Evolutionary conservation across 176 grass and related monocot genomes (phyloP).

Genomic region (Lolium perenne): DNA sequence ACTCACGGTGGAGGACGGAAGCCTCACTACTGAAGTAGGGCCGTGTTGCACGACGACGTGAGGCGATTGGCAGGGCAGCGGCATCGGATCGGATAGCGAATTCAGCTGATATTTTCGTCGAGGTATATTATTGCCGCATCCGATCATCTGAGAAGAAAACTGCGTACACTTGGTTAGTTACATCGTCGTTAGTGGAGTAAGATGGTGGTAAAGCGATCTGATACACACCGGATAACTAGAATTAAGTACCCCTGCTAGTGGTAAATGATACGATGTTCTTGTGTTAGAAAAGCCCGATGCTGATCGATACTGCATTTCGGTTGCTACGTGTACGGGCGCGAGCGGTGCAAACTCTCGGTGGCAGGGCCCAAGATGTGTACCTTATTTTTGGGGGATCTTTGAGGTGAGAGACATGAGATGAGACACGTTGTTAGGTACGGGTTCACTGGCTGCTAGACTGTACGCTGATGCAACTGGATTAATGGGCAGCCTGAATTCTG

Average conservation of each 20-base stretch:
- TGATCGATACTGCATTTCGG: neutral
- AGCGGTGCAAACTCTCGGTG: constrained; percentile 24
- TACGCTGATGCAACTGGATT: neutral
- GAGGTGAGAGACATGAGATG: neutral
- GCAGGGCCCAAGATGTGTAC: constrained; percentile 3
- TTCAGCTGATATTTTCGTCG: no score
- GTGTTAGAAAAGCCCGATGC: neutral
- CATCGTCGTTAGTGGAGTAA: constrained; percentile 2
- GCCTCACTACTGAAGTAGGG: neutral
- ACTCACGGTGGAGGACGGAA: neutral
- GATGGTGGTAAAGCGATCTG: constrained; percentile 31
- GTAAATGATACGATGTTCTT: neutral
- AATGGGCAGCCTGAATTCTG: neutral
- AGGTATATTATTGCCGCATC: neutral
- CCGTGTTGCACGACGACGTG: constrained; percentile 7
- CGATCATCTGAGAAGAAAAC: neutral
- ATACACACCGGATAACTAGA: neutral
- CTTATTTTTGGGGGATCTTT: neutral
- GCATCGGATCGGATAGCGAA: constrained; percentile 8
- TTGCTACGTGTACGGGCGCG: constrained; percentile 23
- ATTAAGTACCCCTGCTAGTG: constrained; percentile 3
- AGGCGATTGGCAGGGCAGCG: neutral
- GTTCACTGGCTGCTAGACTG: neutral
- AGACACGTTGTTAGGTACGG: constrained; percentile 17
- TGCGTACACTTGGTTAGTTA: neutral